These are phyloP conservation scores for Mycena capillaripes DNA, from an alignment of 768 basidiomycete genomes.

Conservation along the genomic window DNA sequence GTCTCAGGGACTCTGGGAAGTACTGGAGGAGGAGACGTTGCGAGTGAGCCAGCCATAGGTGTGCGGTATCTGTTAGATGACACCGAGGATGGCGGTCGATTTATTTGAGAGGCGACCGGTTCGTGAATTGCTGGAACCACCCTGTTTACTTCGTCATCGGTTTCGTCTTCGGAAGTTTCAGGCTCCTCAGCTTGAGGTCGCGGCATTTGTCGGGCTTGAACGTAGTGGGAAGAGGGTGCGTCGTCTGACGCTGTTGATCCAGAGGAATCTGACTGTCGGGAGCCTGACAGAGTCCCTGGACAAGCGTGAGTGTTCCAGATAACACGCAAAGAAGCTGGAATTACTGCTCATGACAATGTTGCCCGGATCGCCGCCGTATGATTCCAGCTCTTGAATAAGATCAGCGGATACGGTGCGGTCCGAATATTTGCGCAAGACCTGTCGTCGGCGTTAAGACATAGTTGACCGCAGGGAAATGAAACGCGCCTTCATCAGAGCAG, in stretches of 20 bases:
- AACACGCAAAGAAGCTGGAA: constrained; percentile 13
- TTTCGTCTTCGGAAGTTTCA: constrained; percentile 62
- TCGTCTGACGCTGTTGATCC: constrained; percentile 71
- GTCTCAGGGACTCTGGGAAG: constrained; percentile 65
- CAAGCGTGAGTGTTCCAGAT: background rate
- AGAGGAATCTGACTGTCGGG: constrained; percentile 74
- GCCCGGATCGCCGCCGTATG: constrained; percentile 77
- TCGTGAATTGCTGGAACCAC: constrained; percentile 47
- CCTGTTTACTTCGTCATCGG: constrained; percentile 49
- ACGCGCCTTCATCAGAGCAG: constrained; percentile 84
- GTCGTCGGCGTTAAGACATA: background rate
- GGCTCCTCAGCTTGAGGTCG: constrained; percentile 49
- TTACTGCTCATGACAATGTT: constrained; percentile 78
- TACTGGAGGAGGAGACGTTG: constrained; percentile 68
- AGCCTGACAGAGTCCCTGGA: constrained; percentile 61
- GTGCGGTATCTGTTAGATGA: constrained; percentile 87
- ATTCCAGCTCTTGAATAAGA: constrained; percentile 82
- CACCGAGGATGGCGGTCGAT: constrained; percentile 81
- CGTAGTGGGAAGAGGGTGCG: constrained; percentile 40
- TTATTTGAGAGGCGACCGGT: constrained; percentile 52
- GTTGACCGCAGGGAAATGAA: background rate
- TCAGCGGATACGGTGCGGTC: constrained; percentile 84
- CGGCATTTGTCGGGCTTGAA: constrained; percentile 38
- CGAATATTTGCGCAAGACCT: constrained; percentile 88
- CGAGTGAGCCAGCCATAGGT: constrained; percentile 74